Percentiles rank a stretch among this genome's conserved stretches.
Conservation (phyloP, 169 alveolate species). For the Cryptosporidium tyzzeri region DNA sequence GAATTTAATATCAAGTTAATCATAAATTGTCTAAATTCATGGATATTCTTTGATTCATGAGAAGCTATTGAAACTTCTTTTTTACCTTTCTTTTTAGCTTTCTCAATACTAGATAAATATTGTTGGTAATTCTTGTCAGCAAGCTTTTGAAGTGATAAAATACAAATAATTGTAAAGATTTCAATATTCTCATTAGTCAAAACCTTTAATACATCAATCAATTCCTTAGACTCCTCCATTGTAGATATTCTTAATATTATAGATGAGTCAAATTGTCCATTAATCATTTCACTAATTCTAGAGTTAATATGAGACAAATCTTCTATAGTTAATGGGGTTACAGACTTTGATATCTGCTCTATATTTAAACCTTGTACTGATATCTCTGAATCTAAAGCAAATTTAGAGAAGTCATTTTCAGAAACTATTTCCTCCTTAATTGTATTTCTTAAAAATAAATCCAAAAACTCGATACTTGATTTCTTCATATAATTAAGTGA, state of each 20-base stretch:
- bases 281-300: background rate
- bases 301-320: conserved; percentile 11
- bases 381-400: conserved; percentile 9
- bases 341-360: background rate
- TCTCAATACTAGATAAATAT: conserved; percentile 17
- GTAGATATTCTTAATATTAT: background rate
- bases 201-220: background rate
- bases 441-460: background rate
- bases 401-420: background rate
- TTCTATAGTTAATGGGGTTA: background rate
- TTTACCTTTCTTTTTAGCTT: conserved; percentile 38
- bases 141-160: conserved; percentile 36
- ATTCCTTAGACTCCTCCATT: background rate
- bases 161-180: conserved; percentile 1
- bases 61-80: conserved; percentile 7
- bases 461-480: conserved; percentile 21
- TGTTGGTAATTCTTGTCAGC: conserved; percentile 38
- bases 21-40: conserved; percentile 28
- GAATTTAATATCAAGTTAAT: background rate
- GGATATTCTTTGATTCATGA: conserved; percentile 63
- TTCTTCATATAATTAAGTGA: conserved; percentile 17
- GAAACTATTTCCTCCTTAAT: background rate
- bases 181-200: conserved; percentile 18
- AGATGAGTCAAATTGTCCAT: background rate
- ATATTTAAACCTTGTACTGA: conserved; percentile 33